A percentile compares a stretch with the other conserved stretches of the same genome.
phyloP scores from a whole-genome alignment of 108 stramenopile genomes.

The Mayamaea pseudoterrestris region DNA sequence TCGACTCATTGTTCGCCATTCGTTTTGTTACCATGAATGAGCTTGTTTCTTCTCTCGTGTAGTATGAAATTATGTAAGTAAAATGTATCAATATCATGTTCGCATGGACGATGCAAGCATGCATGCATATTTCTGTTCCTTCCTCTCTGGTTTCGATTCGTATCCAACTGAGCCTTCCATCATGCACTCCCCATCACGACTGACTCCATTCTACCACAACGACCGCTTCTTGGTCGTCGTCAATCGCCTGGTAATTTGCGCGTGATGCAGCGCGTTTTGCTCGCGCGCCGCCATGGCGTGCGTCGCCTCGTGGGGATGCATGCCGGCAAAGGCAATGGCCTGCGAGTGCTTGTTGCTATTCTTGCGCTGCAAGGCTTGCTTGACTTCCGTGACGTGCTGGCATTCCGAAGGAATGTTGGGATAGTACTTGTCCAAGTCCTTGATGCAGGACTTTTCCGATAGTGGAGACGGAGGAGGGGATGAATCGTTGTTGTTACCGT shows the following conservation, averaged over 20 bases:
- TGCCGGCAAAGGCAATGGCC: slow-evolving; percentile 18
- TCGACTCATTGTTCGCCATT: too few relatives aligned
- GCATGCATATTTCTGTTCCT: too few relatives aligned
- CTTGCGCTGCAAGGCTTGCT: slow-evolving; percentile 2
- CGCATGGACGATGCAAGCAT: too few relatives aligned
- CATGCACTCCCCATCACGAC: too few relatives aligned
- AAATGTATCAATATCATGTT: too few relatives aligned
- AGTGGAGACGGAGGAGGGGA: slow-evolving; percentile 2
- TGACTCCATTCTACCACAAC: too few relatives aligned
- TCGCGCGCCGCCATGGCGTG: slow-evolving; percentile 12
- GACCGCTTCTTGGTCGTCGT: slow-evolving; percentile 9
- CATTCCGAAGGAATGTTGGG: slow-evolving; percentile 4
- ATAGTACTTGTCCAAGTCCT: slow-evolving; percentile 1
- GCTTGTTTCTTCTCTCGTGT: too few relatives aligned
- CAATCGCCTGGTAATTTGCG: slow-evolving; percentile 15
- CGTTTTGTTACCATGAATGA: too few relatives aligned
- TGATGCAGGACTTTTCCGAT: slow-evolving; percentile 4
- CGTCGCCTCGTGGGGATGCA: slow-evolving; percentile 9
- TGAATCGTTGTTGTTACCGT: too few relatives aligned
- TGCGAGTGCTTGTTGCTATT: slow-evolving; percentile 3
- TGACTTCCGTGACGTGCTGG: slow-evolving; percentile 4
- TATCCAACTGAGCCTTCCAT: too few relatives aligned
- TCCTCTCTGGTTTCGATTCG: too few relatives aligned
- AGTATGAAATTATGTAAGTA: too few relatives aligned
- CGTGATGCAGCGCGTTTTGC: slow-evolving; percentile 5